These are phyloP conservation scores for Entophlyctis luteolus DNA, from an alignment of 192 early-diverging fungal species.

Conservation along the genomic window DNA sequence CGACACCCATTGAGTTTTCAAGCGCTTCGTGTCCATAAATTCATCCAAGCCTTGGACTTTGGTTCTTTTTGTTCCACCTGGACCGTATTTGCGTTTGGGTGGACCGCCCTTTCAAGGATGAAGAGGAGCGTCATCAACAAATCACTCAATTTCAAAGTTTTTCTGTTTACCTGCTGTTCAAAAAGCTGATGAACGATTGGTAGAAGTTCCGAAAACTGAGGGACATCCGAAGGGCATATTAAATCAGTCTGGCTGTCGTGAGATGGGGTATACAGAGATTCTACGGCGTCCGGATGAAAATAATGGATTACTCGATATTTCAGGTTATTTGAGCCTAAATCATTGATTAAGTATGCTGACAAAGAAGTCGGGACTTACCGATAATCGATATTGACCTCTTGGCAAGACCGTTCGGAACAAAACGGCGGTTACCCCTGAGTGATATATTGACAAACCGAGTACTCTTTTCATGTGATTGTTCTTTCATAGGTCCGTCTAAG, in stretches of 20 bases:
- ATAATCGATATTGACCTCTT: not conserved
- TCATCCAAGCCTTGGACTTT: too few relatives aligned
- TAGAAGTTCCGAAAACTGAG: not conserved
- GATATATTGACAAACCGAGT: slow-evolving; percentile 1
- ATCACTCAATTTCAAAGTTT: too few relatives aligned
- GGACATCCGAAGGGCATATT: not conserved
- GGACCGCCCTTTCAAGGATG: too few relatives aligned
- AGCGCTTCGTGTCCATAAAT: not conserved
- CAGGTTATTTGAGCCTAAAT: not conserved
- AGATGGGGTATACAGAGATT: too few relatives aligned
- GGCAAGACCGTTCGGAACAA: slow-evolving; percentile 10
- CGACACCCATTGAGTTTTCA: not conserved
- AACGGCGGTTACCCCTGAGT: not conserved
- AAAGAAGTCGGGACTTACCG: not conserved
- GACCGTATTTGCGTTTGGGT: too few relatives aligned
- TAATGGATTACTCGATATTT: not conserved
- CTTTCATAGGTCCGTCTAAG: too few relatives aligned
- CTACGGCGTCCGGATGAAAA: not conserved
- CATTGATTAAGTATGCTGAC: not conserved
- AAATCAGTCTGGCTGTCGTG: too few relatives aligned
- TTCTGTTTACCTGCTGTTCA: too few relatives aligned
- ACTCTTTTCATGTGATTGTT: not conserved
- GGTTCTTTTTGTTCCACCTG: too few relatives aligned
- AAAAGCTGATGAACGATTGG: too few relatives aligned
- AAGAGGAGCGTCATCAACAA: too few relatives aligned